Percentiles rank a stretch among this genome's conserved stretches.
Conservation (phyloP, 371 early-diverging fungal genomes). For the Mortierella polycephala region DNA sequence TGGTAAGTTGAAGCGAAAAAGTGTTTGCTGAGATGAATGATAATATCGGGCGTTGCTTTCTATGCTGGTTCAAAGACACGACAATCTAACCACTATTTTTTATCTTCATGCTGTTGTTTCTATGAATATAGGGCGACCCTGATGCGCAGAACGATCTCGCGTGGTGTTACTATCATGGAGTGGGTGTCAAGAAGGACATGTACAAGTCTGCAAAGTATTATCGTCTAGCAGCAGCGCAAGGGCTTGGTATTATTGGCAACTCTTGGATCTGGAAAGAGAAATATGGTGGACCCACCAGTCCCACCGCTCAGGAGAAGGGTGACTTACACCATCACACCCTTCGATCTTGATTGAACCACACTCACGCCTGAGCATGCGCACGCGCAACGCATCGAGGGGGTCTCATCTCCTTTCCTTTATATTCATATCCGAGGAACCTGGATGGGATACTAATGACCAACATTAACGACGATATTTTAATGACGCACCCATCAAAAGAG, state of each 20-base stretch:
- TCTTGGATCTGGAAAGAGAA: slow-evolving; percentile 96
- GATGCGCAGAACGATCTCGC: slow-evolving; percentile 91
- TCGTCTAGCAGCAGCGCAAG: slow-evolving; percentile 86
- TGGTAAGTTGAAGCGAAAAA: slow-evolving; percentile 45
- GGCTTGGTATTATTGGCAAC: slow-evolving; percentile 82
- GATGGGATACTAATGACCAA: too few relatives aligned
- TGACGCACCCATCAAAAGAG: too few relatives aligned
- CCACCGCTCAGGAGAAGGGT: slow-evolving; percentile 16
- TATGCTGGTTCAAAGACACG: neutral
- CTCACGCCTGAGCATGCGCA: too few relatives aligned
- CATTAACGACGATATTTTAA: too few relatives aligned
- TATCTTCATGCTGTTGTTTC: neutral
- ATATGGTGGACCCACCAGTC: slow-evolving; percentile 61
- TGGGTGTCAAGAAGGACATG: slow-evolving; percentile 88
- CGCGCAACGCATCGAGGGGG: too few relatives aligned
- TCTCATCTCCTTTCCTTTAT: too few relatives aligned
- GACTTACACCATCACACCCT: neutral
- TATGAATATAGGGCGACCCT: slow-evolving; percentile 73
- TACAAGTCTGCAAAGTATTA: slow-evolving; percentile 87
- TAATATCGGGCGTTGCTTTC: too few relatives aligned
- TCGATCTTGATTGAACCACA: neutral
- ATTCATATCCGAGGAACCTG: too few relatives aligned
- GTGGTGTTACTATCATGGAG: slow-evolving; percentile 81
- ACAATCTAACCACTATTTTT: neutral
- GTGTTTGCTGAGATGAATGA: neutral